Evolutionary conservation across 345 rosid species (phyloP), one percentile per base, ranked within the genome.

Genomic region (Brassica juncea): DNA sequence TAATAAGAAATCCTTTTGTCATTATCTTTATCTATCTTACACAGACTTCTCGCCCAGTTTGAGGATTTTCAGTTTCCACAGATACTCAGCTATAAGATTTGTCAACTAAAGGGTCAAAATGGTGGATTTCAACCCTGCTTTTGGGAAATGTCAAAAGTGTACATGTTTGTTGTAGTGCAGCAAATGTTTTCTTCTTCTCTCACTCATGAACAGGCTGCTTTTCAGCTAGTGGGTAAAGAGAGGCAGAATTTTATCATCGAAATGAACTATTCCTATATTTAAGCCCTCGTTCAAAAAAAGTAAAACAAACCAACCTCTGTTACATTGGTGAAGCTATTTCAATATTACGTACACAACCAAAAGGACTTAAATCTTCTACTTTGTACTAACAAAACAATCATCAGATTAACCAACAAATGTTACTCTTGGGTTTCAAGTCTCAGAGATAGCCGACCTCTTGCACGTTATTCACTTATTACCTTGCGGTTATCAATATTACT

Each of bases 391-490:
- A 69, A 60, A 76, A 8, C 49, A 76, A 28, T 68, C 60, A 58
- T 66, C 64, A 58, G 32, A 25, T 47, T 47, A 59, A 76, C 69
- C 63, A 1, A 28, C 2, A 14, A 59, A 19, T 16, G 34, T 28
- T 37, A 23, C 19, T 66, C 31, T 44, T 14, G 25, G 19, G 2
- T 68, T 28, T 12, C 4, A 30, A n/a, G 47, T 76, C 37, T 69
- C 69, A 31, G 63, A 44, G 19, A 37, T 8, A 68, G 42, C 10
- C 47, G 52, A 44, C 11, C 11, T 3, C 42, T 35, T 39, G 61
- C 28, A 68, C 80, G 49, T 61, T 70, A 77, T 61, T 70, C 39
- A 68, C 64, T 62, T 59, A 21, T 58, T 21, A 68, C 59, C 19
- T 19, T 19, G 19, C 19, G 19, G 19, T 19, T 19, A 19, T 19